A percentile compares a stretch with the other conserved stretches of the same genome.
phyloP scores from a whole-genome alignment of 2,329 filamentous ascomycete species.

The Ilyonectria robusta region DNA sequence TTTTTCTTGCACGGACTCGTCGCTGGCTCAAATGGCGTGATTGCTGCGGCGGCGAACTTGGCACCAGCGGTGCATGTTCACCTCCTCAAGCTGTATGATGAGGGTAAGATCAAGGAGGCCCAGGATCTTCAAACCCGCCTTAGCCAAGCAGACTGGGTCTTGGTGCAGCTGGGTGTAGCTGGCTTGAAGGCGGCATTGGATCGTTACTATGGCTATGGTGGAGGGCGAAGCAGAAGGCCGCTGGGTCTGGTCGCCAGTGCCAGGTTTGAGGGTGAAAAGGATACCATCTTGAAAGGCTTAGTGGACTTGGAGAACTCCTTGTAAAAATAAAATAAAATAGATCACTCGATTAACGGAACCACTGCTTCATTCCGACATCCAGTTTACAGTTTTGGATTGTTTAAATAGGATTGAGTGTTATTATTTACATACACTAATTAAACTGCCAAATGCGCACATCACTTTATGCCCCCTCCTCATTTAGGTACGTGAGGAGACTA shows the following conservation, averaged over 20 bases:
- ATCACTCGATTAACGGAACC: neutral
- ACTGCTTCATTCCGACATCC: no score
- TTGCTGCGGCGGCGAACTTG: conserved; percentile 19
- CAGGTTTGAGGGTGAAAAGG: conserved; percentile 30
- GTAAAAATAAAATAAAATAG: neutral
- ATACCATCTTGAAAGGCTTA: conserved; percentile 21
- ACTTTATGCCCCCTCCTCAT: no score
- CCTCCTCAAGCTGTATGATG: conserved; percentile 24
- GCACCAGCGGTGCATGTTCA: conserved; percentile 20
- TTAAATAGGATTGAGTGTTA: no score
- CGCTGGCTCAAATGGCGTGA: conserved; percentile 27
- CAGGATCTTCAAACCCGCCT: conserved; percentile 16
- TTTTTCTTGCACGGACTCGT: conserved; percentile 25
- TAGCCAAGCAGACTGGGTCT: conserved; percentile 23
- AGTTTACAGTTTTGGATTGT: no score
- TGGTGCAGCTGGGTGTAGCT: conserved; percentile 23
- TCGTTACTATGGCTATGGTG: conserved; percentile 17
- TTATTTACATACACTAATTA: no score
- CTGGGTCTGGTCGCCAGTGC: conserved; percentile 24
- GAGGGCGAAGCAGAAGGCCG: conserved; percentile 29
- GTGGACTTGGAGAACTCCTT: conserved; percentile 31
- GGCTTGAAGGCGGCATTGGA: conserved; percentile 18
- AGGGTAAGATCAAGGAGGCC: conserved; percentile 23
- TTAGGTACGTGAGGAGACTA: no score
- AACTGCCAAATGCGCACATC: no score